phyloP scores from a whole-genome alignment of 2,329 filamentous ascomycete genomes.

The Arthroderma sp. region DNA sequence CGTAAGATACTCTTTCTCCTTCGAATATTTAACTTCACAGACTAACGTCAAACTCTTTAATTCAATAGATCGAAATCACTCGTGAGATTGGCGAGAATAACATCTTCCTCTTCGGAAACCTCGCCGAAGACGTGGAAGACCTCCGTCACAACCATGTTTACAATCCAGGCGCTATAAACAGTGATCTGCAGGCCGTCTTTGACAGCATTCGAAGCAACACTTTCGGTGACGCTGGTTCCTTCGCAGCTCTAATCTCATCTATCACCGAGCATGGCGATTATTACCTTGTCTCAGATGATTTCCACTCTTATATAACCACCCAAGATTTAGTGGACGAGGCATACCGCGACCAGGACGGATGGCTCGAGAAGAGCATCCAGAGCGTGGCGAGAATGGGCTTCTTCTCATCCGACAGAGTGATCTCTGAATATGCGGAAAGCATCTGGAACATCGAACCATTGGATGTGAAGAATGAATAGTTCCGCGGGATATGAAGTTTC shows the following conservation, averaged over 20 bases:
- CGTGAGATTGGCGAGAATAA: slow-evolving; percentile 93
- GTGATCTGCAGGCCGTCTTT: slow-evolving; percentile 69
- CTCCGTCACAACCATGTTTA: slow-evolving; percentile 84
- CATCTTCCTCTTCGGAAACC: slow-evolving; percentile 95
- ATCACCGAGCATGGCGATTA: slow-evolving; percentile 92
- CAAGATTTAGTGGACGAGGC: slow-evolving; percentile 83
- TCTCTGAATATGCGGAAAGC: slow-evolving; percentile 89
- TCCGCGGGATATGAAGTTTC: too few species aligned
- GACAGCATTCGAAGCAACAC: slow-evolving; percentile 62
- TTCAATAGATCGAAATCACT: slow-evolving; percentile 77
- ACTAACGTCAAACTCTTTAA: background rate
- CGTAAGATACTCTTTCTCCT: slow-evolving; percentile 40
- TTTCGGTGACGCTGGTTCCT: slow-evolving; percentile 69
- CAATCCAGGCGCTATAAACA: slow-evolving; percentile 54
- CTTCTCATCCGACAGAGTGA: slow-evolving; percentile 89
- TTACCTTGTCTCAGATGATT: slow-evolving; percentile 95
- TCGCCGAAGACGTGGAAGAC: slow-evolving; percentile 92
- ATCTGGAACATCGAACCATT: slow-evolving; percentile 96
- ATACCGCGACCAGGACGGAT: slow-evolving; percentile 83
- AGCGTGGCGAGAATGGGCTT: slow-evolving; percentile 92
- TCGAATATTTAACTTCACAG: too few species aligned
- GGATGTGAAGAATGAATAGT: slow-evolving; percentile 12
- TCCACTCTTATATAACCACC: slow-evolving; percentile 85
- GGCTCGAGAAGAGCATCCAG: slow-evolving; percentile 79
- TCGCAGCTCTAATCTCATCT: slow-evolving; percentile 68